phyloP scores from a whole-genome alignment of 768 basidiomycete species.

The Calocybe gangraenosa region DNA sequence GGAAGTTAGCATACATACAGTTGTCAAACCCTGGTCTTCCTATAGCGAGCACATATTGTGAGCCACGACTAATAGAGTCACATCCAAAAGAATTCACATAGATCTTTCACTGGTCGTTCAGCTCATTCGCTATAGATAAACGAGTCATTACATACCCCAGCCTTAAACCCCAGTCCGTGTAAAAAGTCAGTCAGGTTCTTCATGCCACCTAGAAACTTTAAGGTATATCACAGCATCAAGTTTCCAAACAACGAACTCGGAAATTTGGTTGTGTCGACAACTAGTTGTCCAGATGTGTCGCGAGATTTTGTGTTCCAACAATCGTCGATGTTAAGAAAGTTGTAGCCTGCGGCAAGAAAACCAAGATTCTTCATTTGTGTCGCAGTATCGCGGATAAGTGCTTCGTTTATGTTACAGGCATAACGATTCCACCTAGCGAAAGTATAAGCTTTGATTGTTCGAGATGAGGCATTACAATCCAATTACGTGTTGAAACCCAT shows the following conservation, averaged over 20 bases:
- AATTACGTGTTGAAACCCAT: constrained; percentile 23
- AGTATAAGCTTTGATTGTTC: neutral
- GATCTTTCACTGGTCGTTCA: neutral
- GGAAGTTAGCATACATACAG: constrained; percentile 9
- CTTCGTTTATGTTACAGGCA: constrained; percentile 21
- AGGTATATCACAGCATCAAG: neutral
- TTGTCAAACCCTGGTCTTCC: constrained; percentile 22
- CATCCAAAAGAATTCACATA: neutral
- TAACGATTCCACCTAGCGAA: constrained; percentile 21
- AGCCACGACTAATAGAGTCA: neutral
- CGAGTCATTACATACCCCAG: constrained; percentile 16
- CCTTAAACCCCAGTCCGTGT: constrained; percentile 22
- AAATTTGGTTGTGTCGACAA: constrained; percentile 20
- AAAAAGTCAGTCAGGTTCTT: constrained; percentile 21
- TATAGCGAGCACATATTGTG: constrained; percentile 4
- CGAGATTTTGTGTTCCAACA: constrained; percentile 22
- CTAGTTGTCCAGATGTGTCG: constrained; percentile 15
- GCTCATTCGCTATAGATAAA: neutral
- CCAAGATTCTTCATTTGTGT: constrained; percentile 19
- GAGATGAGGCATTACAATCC: neutral
- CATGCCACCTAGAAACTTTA: constrained; percentile 12
- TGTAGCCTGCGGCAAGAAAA: constrained; percentile 22
- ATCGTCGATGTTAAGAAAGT: constrained; percentile 22
- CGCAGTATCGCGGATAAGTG: constrained; percentile 19
- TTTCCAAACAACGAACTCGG: constrained; percentile 11